phyloP scores from a whole-genome alignment of 306 rosid genomes.

The Vigna trinervia region DNA sequence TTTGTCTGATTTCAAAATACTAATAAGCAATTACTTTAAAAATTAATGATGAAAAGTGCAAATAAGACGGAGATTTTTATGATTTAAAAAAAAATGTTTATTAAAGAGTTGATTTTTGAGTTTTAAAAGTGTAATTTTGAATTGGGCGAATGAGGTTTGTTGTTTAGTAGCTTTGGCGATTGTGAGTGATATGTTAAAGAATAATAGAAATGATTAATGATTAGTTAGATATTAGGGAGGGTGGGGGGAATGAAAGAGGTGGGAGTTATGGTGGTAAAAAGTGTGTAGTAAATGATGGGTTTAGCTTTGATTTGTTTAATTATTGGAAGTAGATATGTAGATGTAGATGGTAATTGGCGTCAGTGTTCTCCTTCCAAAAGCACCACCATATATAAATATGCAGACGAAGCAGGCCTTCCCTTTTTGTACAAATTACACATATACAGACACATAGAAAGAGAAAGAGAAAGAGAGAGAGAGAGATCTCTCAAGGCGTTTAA shows the following conservation, averaged over 20 bases:
- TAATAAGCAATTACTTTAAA: no score
- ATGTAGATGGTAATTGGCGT: not conserved
- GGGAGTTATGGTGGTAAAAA: conserved; percentile 48
- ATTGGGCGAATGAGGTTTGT: no score
- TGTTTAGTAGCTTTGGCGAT: not conserved
- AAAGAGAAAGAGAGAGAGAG: conserved; percentile 10
- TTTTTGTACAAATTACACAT: conserved; percentile 45
- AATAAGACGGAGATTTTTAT: no score
- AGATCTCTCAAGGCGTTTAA: conserved; percentile 52
- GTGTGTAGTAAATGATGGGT: conserved; percentile 4
- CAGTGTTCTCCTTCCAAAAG: not conserved
- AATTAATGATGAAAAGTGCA: no score
- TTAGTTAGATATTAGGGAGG: not conserved
- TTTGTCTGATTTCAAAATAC: no score
- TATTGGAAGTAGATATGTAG: not conserved
- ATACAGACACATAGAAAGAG: conserved; percentile 27
- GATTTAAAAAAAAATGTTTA: no score
- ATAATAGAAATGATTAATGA: not conserved
- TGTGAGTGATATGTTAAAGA: not conserved
- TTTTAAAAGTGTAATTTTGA: no score
- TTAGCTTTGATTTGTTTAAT: not conserved
- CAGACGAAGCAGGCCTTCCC: not conserved
- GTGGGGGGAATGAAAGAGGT: conserved; percentile 41
- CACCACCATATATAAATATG: conserved; percentile 56
- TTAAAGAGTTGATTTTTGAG: no score